These are phyloP conservation scores for Teunomyces barrocoloradensis DNA, from an alignment of 805 yeast species.

Conservation along the genomic window DNA sequence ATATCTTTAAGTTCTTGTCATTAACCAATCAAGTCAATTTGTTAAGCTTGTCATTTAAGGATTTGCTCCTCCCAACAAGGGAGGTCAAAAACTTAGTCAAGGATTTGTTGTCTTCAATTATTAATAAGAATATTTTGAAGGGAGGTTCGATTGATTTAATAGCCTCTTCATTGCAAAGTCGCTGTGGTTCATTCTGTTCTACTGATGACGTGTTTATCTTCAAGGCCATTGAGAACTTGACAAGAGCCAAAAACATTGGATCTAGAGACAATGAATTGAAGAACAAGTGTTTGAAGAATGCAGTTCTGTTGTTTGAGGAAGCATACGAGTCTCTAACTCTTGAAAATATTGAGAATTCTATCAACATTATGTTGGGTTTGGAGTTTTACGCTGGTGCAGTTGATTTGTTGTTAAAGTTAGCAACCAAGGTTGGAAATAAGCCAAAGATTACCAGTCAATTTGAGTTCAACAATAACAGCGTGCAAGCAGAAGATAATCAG, in stretches of 20 bases:
- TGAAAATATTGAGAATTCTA: constrained; percentile 80
- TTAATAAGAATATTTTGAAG: constrained; percentile 80
- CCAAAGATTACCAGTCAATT: constrained; percentile 8
- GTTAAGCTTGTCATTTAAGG: constrained; percentile 65
- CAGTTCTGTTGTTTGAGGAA: constrained; percentile 72
- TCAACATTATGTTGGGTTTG: constrained; percentile 71
- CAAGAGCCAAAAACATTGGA: constrained; percentile 78
- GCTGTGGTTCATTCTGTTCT: constrained; percentile 94
- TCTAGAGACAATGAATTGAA: constrained; percentile 67
- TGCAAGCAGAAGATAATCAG: constrained; percentile 14
- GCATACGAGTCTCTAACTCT: constrained; percentile 75
- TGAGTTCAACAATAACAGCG: constrained; percentile 7
- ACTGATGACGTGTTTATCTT: constrained; percentile 90
- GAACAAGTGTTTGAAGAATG: constrained; percentile 63
- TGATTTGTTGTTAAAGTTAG: constrained; percentile 73
- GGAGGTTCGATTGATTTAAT: constrained; percentile 94
- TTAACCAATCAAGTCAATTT: constrained; percentile 67
- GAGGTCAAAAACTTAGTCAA: constrained; percentile 66
- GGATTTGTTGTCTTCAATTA: constrained; percentile 84
- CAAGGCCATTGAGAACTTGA: constrained; percentile 88
- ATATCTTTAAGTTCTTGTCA: constrained; percentile 67
- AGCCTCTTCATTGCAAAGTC: constrained; percentile 82
- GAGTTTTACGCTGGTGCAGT: constrained; percentile 84
- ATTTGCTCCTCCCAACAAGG: constrained; percentile 70
- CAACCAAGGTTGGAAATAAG: constrained; percentile 51